phyloP scores from a whole-genome alignment of 1,284 basidiomycete species.

The Ustilago tritici region DNA sequence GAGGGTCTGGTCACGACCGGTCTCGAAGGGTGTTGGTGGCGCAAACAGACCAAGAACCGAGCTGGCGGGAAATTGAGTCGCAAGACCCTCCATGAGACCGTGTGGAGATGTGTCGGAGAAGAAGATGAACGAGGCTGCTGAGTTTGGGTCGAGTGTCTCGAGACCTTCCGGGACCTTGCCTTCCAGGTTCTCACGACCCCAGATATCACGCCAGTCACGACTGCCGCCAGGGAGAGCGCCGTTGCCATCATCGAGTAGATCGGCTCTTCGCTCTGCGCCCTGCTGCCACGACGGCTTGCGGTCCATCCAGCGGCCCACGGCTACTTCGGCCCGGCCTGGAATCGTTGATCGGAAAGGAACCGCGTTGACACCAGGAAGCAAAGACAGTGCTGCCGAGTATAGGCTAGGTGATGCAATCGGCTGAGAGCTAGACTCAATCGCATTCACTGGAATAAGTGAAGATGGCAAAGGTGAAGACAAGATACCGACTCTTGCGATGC shows the following conservation, averaged over 20 bases:
- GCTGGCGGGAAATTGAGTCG: conserved; percentile 72
- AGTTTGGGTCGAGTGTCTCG: conserved; percentile 19
- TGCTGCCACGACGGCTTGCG: conserved; percentile 57
- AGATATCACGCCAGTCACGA: conserved; percentile 57
- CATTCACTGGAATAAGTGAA: conserved; percentile 47
- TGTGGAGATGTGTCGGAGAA: conserved; percentile 77
- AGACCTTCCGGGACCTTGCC: conserved; percentile 49
- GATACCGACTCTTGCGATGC: conserved; percentile 48
- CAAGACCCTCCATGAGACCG: conserved; percentile 75
- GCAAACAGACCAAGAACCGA: conserved; percentile 79
- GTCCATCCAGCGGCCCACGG: conserved; percentile 58
- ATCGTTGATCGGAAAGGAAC: conserved; percentile 59
- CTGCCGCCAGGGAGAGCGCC: conserved; percentile 30
- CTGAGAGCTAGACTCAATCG: conserved; percentile 34
- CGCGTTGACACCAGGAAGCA: conserved; percentile 48
- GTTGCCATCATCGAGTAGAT: conserved; percentile 48
- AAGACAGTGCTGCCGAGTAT: conserved; percentile 52
- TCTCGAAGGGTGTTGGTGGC: conserved; percentile 85
- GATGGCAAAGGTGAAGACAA: conserved; percentile 50
- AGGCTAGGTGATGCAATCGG: conserved; percentile 37
- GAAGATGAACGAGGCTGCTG: conserved; percentile 74
- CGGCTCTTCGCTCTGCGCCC: conserved; percentile 42
- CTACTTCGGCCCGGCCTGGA: conserved; percentile 49
- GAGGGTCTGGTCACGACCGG: conserved; percentile 82
- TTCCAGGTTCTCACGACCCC: conserved; percentile 62